These are phyloP conservation scores for Wickerhamomyces mucosus DNA, from an alignment of 805 yeast species.

Conservation along the genomic window DNA sequence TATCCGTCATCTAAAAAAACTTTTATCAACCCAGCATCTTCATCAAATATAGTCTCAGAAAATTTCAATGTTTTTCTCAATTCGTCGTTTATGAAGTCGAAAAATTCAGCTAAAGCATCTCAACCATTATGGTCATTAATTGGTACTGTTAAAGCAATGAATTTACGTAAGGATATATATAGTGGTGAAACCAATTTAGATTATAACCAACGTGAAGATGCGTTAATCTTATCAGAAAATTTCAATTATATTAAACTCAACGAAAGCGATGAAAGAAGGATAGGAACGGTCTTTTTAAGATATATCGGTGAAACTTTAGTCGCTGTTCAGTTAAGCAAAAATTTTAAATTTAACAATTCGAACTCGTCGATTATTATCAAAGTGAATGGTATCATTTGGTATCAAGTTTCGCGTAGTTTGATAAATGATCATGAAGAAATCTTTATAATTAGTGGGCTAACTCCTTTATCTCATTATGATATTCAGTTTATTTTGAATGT, in stretches of 20 bases:
- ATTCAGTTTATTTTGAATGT: slow-evolving; percentile 33
- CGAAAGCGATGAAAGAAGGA: slow-evolving; percentile 9
- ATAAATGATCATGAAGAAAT: slow-evolving; percentile 33
- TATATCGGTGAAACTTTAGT: slow-evolving; percentile 44
- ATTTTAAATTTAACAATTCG: slow-evolving; percentile 26
- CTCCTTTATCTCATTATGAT: slow-evolving; percentile 57
- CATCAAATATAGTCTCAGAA: slow-evolving; percentile 17
- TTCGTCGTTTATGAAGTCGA: slow-evolving; percentile 11
- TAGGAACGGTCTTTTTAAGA: slow-evolving; percentile 31
- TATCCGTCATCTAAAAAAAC: slow-evolving; percentile 5
- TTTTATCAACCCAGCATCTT: slow-evolving; percentile 8
- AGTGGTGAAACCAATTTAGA: slow-evolving; percentile 26
- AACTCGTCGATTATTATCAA: slow-evolving; percentile 24
- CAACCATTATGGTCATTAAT: slow-evolving; percentile 50
- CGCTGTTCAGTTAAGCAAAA: slow-evolving; percentile 40
- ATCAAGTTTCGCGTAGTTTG: slow-evolving; percentile 47
- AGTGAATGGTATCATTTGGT: slow-evolving; percentile 65
- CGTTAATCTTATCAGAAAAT: slow-evolving; percentile 17
- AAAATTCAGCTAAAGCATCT: slow-evolving; percentile 11
- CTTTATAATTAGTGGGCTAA: slow-evolving; percentile 54
- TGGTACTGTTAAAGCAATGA: slow-evolving; percentile 42
- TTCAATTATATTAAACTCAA: slow-evolving; percentile 3
- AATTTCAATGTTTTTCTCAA: slow-evolving; percentile 18
- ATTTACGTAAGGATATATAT: slow-evolving; percentile 33
- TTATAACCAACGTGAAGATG: slow-evolving; percentile 7